Evolutionary conservation across 116 monocot species (phyloP), one percentile per base, ranked within the genome.

Genomic region (Phalaenopsis hybrid): DNA sequence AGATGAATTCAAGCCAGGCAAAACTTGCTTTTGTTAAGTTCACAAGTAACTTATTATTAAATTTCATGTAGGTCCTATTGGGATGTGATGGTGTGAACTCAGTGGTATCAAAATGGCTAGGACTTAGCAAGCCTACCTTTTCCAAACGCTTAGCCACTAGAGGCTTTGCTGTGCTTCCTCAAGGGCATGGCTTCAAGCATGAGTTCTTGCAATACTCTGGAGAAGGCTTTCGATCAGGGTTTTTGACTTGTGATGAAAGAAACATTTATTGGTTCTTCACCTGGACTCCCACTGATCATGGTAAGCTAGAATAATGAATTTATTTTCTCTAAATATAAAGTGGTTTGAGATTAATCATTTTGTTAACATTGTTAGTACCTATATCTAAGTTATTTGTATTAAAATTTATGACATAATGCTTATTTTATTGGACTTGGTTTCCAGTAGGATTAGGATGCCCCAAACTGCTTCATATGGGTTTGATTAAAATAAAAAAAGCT

Each of bases 11-110:
- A 15, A 55, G 15, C 15, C 4, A 4, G 12, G 15, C 15, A 4
- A 55, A 13, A 55, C 13, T 55, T 55, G 0, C 3, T 55, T 55
- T 55, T 55, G 15, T 55, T 55, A 55, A 13, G 55, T 13, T 13
- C 55, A 15, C 15, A 15, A 15, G 55, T 55, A 15, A 55, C 55
- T 17, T 4, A 16, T 15, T 55, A 25, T 28, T 25, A 67, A 15
- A 67, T 28, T 67, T 21, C 28, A 21, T 17, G 41, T 20, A 94
- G 94, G 90, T 90, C 9, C 57, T 95, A 75, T 83, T 95, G 44
- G 95, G 95, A 0, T 92, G 89, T 55, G 95, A 92, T 74, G 95
- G 92, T 45, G 88, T 92, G 79, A 91, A 92, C 41, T 95, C 95
- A 8, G 70, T 83, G 13, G 88, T 95, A 13, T 89, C 95, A 17